phyloP scores from a whole-genome alignment of 805 yeast species.

The Starmerella etchellsii region DNA sequence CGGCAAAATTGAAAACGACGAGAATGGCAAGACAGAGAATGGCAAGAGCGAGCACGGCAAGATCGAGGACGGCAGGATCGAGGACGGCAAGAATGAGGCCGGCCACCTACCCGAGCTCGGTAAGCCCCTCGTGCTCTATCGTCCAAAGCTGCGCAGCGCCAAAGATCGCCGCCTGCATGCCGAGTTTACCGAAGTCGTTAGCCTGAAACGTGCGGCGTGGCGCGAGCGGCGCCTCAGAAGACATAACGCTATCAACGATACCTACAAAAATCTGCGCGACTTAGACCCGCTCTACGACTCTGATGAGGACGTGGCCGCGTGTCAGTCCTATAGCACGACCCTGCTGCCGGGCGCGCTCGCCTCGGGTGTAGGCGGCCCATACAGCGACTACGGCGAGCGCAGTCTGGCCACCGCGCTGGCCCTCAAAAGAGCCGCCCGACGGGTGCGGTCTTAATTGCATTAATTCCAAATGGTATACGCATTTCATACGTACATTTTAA shows the following conservation, averaged over 20 bases:
- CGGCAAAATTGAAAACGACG: not conserved
- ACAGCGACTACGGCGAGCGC: conserved; percentile 17
- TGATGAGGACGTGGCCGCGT: conserved; percentile 23
- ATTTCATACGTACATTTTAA: too few species aligned
- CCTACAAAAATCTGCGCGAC: conserved; percentile 24
- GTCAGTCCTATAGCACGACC: not conserved
- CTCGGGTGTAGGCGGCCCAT: conserved; percentile 14
- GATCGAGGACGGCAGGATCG: too few species aligned
- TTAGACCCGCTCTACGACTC: conserved; percentile 25
- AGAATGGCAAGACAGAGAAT: not conserved
- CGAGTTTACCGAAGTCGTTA: conserved; percentile 16
- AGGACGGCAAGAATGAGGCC: not conserved
- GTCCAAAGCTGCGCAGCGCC: conserved; percentile 15
- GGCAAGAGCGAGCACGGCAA: not conserved
- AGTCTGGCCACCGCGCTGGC: conserved; percentile 8
- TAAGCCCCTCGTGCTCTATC: not conserved
- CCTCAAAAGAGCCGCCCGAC: conserved; percentile 8
- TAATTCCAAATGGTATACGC: too few species aligned
- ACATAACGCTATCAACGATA: conserved; percentile 22
- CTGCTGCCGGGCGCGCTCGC: conserved; percentile 13
- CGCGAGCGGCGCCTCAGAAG: conserved; percentile 15
- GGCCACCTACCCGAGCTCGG: not conserved
- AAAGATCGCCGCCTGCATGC: conserved; percentile 13
- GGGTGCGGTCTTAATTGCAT: not conserved
- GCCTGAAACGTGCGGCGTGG: conserved; percentile 20